Base-by-base conservation (phyloP, 768 basidiomycete genomes). In the Pisolithus marmoratus region DNA sequence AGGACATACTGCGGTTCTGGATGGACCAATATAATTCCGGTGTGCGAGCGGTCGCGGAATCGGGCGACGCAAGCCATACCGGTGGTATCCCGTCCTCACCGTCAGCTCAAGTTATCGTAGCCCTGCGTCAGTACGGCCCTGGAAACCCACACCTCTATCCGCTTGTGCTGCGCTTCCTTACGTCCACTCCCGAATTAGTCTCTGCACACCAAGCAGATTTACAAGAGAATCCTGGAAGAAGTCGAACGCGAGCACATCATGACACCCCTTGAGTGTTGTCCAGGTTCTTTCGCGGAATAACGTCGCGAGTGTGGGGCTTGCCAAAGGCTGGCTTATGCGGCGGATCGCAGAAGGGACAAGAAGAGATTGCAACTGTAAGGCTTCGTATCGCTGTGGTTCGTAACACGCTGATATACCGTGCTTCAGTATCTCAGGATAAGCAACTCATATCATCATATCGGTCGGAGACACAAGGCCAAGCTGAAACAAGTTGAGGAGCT, bases 1-100 rank as follows among this genome's bases (percentile, higher is more conserved):
- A 97, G 60, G 94, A 96, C 58, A 84, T 98, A 44, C 64, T 98
- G 27, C 80, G 94, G 22, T 96, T 90, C 72, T 94, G 87, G 86
- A 94, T 95, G 80, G 88, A 90, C 52, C 77, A 77, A 54, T 76
- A 86, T 50, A 58, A 58, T 34, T 46, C 50, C 7, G 51, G 54
- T 0, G 27, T 45, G 53, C 43, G 48, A 15, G 59, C 52, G 1
- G 49, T 55, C 7, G 68, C 65, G 38, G 72, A 70, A 19, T 14
- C 22, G 31, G 46, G 22, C 9, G 46, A 22, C n/a, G 29, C 46
- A 17, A 41, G 40, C 19, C n/a, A 23, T n/a, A 14, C 40, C n/a
- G 11, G 40, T 41, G 40, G 60, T 8, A 36, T 15, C 12, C 23
- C 26, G 43, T 45, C 61, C 0, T 59, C 67, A n/a, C 65, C 64